Base-by-base conservation (phyloP, 306 rosid species). In the Rosa multiflora region DNA sequence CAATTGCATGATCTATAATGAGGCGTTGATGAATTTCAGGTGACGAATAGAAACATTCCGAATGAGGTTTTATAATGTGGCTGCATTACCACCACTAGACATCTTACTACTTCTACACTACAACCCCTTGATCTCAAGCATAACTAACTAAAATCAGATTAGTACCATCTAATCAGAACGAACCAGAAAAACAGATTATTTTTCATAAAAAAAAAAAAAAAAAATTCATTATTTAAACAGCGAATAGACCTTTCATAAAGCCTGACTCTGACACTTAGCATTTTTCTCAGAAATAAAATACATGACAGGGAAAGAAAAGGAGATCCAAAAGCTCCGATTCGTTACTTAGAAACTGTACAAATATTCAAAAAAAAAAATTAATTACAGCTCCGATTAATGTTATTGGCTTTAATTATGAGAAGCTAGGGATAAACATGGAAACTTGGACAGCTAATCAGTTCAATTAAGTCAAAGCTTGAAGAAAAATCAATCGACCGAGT, bases 401-500 rank as follows among this genome's bases (percentile, higher is more conserved):
- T 48, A 62, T 17, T 40, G 14, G 47, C 3, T 67, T 26, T 67
- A 39, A 15, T 39, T 39, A 18, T 11, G 8, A 26, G 1, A 58
- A 8, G 64, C 5, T 1, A 5, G 44, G 49, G 67, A 13, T 11
- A 15, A 67, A 15, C 47, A 17, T 8, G 71, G 44, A 46, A 63
- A 5, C 40, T 63, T 3, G 9, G 4, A 26, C 48, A 48, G 64
- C 73, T 42, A 53, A 23, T 35, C 18, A 40, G 53, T 49, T 49
- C 17, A 46, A 74, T 73, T 26, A 69, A 53, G 77, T 59, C 32
- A 5, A 20, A 67, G 62, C 46, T 70, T 5, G 21, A 6, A 2
- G 52, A 2, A 21, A 23, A 79, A 29, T 23, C 53, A 37, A 21
- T 21, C 17, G 66, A 59, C 46, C 67, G 39, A 76, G 82, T 77